Evolutionary conservation across 2,329 filamentous ascomycete species (phyloP), one percentile per base, ranked within the genome.

Genomic region (Alternaria brassicae): DNA sequence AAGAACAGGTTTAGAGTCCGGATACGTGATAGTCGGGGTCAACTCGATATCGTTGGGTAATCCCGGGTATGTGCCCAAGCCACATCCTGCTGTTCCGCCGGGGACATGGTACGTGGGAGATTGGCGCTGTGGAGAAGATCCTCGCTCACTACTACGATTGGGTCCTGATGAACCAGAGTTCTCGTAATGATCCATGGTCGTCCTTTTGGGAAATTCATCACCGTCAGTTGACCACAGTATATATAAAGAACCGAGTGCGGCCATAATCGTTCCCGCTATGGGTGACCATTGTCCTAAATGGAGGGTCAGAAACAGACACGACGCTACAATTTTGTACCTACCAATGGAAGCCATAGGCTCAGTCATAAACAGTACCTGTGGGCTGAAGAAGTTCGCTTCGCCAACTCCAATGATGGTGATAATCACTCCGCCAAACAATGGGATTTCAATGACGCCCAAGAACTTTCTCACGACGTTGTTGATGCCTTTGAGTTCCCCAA

Each of bases 361-460:
- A 0, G 85, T 89, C 60, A 88, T 81, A 58, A 85, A 88, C 0
- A 62, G 66, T 3, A 90, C 79, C 55, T 84, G 85, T 0, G 54
- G 19, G 47, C 85, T 89, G 65, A 82, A 89, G 63, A 90, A 87
- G 64, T 91, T 90, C 30, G 80, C 79, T 73, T 90, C 88, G 0
- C 88, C 88, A 0, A 87, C 73, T 4, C 88, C 78, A 3, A 90
- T 76, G 5, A 90, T 85, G 1, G 85, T 82, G 1, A 89, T 57
- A 0, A 89, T 84, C 1, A 85, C 85, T 6, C 81, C 84, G 1
- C 81, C 82, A 55, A 89, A 89, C 0, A 90, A 65, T 0, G 86
- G 86, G 3, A 88, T 79, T 55, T 88, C 85, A 1, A 88, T 73
- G n/a, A 78, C 72, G 30, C 71, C 72, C 36, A 81, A 56, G 48